phyloP scores from a whole-genome alignment of 768 basidiomycete species.

The Scleroderma citrinum region DNA sequence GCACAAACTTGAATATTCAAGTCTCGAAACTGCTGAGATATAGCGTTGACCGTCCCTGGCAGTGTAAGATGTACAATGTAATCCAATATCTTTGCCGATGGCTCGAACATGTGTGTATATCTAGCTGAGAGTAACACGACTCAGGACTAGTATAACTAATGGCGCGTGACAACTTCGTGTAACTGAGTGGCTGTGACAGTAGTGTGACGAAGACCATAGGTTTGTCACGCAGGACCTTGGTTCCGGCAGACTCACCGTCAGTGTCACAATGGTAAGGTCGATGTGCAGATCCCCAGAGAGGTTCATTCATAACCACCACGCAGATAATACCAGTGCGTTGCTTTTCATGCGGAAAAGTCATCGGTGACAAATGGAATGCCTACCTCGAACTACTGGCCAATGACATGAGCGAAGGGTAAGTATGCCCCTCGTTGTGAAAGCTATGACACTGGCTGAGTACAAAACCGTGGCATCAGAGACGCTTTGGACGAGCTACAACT shows the following conservation, averaged over 20 bases:
- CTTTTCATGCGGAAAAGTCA: slow-evolving; percentile 95
- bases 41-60: slow-evolving; percentile 47
- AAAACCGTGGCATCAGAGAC: slow-evolving; percentile 45
- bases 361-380: slow-evolving; percentile 92
- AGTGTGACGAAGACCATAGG: no score
- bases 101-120: slow-evolving; percentile 23
- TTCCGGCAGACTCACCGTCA: no score
- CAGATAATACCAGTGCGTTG: slow-evolving; percentile 96
- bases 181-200: no score
- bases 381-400: slow-evolving; percentile 78
- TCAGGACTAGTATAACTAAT: no score
- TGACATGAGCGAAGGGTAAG: slow-evolving; percentile 87
- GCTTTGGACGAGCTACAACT: slow-evolving; percentile 85
- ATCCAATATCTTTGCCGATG: slow-evolving; percentile 47
- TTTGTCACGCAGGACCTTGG: no score
- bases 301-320: not conserved
- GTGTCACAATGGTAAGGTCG: slow-evolving; percentile 22
- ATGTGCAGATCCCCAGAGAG: not conserved
- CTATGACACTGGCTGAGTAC: not conserved
- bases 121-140: no score
- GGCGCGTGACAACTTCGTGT: no score
- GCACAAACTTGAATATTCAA: slow-evolving; percentile 61
- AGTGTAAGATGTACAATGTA: slow-evolving; percentile 72
- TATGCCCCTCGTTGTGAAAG: slow-evolving; percentile 6
- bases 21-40: slow-evolving; percentile 46